Conservation (phyloP, 805 yeast genomes). For the Pichia ethanolica region DNA sequence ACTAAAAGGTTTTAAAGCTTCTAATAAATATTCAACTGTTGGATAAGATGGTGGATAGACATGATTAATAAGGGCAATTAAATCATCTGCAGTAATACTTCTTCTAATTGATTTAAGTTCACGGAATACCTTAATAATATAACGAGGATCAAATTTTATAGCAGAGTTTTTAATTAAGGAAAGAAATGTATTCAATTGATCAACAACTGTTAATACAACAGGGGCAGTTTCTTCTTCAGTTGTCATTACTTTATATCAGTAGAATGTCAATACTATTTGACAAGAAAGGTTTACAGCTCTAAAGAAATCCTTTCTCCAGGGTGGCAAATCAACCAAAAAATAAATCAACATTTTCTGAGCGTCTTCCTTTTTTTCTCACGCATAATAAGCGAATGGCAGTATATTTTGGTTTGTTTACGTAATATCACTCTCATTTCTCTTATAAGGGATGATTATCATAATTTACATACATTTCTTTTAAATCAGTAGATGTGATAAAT, state of each 20-base stretch:
- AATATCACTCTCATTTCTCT: too few species aligned
- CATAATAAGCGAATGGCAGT: too few species aligned
- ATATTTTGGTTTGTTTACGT: too few species aligned
- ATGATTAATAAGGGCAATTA: slow-evolving; percentile 46
- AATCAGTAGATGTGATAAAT: too few species aligned
- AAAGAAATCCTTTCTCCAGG: too few species aligned
- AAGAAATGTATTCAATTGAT: slow-evolving; percentile 4
- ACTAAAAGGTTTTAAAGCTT: slow-evolving; percentile 21
- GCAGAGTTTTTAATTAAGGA: slow-evolving; percentile 28
- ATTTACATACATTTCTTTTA: too few species aligned
- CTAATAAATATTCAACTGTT: slow-evolving; percentile 36
- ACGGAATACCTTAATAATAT: slow-evolving; percentile 77
- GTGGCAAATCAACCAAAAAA: too few species aligned
- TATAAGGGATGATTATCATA: too few species aligned
- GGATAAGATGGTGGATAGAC: slow-evolving; percentile 46
- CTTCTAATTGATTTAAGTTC: slow-evolving; percentile 73
- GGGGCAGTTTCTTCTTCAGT: slow-evolving; percentile 4
- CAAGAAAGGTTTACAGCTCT: too few species aligned
- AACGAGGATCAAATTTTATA: slow-evolving; percentile 71
- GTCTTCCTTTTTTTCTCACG: too few species aligned
- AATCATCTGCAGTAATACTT: slow-evolving; percentile 44
- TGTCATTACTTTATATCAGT: neutral
- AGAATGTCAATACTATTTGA: too few species aligned
- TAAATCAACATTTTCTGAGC: too few species aligned
- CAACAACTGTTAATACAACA: neutral